Percentiles rank a stretch among this genome's conserved stretches.
Conservation (phyloP, 208 protist species). For the Balamuthia mandrillaris region DNA sequence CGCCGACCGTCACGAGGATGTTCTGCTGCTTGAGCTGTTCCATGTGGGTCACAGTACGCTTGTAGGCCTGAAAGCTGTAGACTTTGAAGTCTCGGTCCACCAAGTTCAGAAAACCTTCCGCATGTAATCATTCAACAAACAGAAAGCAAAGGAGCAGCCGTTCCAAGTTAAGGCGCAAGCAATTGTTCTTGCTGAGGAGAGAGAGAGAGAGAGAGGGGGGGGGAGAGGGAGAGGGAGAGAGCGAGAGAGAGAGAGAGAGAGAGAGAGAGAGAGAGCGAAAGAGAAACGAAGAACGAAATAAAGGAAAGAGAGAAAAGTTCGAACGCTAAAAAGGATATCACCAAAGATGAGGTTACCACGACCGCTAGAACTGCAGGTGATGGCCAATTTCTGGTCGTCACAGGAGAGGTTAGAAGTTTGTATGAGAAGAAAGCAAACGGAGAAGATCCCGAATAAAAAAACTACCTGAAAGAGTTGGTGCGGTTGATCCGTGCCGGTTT, state of each 20-base stretch:
- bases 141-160: slow-evolving; percentile 3
- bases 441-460: not conserved
- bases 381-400: slow-evolving; percentile 60
- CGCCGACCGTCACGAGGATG: slow-evolving; percentile 78
- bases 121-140: slow-evolving; percentile 30
- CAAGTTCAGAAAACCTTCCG: slow-evolving; percentile 74
- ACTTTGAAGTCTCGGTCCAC: slow-evolving; percentile 70
- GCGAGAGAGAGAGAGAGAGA: too few relatives aligned
- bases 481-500: not conserved
- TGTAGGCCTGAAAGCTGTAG: slow-evolving; percentile 77
- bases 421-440: not conserved
- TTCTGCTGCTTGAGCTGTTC: slow-evolving; percentile 67
- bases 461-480: not conserved
- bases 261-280: not conserved
- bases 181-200: too few relatives aligned
- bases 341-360: slow-evolving; percentile 80
- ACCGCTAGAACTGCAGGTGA: slow-evolving; percentile 76
- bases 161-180: too few relatives aligned
- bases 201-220: too few relatives aligned
- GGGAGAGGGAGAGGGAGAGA: too few relatives aligned
- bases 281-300: not conserved
- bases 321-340: slow-evolving; percentile 58
- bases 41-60: slow-evolving; percentile 68
- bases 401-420: not conserved
- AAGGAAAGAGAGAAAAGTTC: not conserved